A percentile compares a stretch with the other conserved stretches of the same genome.
These are phyloP conservation scores for Conringia planisiliqua DNA, from an alignment of 345 rosid species.

Conservation along the genomic window DNA sequence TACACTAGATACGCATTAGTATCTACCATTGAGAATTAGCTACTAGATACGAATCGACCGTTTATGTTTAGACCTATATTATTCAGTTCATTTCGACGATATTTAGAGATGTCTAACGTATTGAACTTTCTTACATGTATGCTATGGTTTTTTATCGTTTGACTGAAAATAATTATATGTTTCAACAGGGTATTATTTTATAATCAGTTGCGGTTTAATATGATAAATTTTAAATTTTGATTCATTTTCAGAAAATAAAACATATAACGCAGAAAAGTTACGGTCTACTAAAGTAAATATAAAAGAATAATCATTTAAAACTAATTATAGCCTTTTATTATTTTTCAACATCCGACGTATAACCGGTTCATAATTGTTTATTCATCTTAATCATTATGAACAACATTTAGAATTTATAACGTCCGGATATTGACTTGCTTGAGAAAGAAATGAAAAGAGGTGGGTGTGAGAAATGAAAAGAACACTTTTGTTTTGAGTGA, in stretches of 20 bases:
- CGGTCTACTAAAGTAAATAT: too few relatives aligned
- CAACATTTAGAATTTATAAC: neutral
- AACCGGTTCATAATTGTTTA: neutral
- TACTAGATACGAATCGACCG: neutral
- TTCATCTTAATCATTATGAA: slow-evolving; percentile 8
- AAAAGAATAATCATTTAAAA: neutral
- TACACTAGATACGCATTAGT: neutral
- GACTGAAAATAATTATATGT: neutral
- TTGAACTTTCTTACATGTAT: neutral
- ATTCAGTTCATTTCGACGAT: neutral
- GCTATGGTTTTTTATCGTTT: neutral
- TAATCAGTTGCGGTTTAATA: neutral
- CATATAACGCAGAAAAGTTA: too few relatives aligned
- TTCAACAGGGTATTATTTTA: neutral
- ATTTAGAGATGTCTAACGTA: neutral
- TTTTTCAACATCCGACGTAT: neutral
- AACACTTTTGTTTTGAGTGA: slow-evolving; percentile 36
- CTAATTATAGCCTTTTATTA: neutral
- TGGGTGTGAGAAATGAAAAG: slow-evolving; percentile 23
- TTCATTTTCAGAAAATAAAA: too few relatives aligned
- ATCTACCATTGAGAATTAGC: neutral
- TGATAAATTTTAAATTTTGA: too few relatives aligned
- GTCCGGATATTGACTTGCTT: slow-evolving; percentile 23
- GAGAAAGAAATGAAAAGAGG: neutral
- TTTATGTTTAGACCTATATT: neutral